Base-by-base conservation (phyloP, 768 basidiomycete genomes). In the Collybia mongolica region DNA sequence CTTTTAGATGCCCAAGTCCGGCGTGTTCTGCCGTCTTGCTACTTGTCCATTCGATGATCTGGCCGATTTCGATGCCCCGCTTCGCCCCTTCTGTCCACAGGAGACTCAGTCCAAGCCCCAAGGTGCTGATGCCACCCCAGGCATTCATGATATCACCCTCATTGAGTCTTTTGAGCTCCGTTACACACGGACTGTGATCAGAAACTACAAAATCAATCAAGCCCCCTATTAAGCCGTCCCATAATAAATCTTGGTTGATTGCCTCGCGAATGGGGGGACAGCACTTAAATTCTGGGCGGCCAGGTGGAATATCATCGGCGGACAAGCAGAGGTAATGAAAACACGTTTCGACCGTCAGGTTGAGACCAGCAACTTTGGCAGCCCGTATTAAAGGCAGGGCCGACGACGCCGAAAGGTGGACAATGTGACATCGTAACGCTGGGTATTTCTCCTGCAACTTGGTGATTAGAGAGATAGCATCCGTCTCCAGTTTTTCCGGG, bases 51-150 rank as follows among this genome's bases (percentile, higher is more conserved):
- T 82, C 65, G 12, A 93, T 62, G 11, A 96, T 76, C 41, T 82
- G 73, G 32, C 71, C 67, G 37, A 95, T 72, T 0, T 70, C 69
- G 2, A 89, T 67, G 9, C 81, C 82, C 43, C 80, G 72, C 59
- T 77, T 82, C 39, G 65, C 66, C 2, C 80, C 84, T 66, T 97
- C 93, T 1, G 93, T 95, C 91, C 91, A 96, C 37, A 98, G 61
- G 44, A 97, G 68, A 63, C 89, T 89, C 40, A 98, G 66, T 0
- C 96, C 97, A 15, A 98, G 74, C 2, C 96, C 96, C 19, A 99
- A 77, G 4, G 90, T 86, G 53, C 88, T 89, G 55, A 99, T 91
- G 0, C 96, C 96, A 37, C 96, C 96, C 96, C 96, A 98, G 0
- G 95, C 91, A 18, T 72, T 66, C 86, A 97, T 90, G 53, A 98